These are phyloP conservation scores for Lasiosphaeria ovina DNA, from an alignment of 495 filamentous ascomycete genomes.

Conservation along the genomic window DNA sequence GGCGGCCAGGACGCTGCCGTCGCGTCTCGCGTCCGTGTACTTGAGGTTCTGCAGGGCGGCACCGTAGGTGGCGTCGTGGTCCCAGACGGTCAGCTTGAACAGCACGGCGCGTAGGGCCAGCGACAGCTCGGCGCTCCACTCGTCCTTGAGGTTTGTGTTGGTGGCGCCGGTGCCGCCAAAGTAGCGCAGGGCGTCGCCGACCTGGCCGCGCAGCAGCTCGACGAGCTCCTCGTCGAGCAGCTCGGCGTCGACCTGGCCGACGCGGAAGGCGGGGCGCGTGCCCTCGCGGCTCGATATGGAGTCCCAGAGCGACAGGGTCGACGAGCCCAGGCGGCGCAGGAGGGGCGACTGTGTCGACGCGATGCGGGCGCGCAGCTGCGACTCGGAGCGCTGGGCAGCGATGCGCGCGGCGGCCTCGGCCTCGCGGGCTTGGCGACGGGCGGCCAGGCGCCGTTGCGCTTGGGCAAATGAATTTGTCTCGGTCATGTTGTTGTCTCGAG, in stretches of 20 bases:
- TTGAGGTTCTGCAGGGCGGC: conserved; percentile 86
- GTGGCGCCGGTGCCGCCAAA: conserved; percentile 56
- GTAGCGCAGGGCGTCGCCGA: conserved; percentile 86
- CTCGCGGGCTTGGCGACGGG: conserved; percentile 72
- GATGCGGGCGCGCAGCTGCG: conserved; percentile 55
- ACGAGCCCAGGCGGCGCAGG: conserved; percentile 51
- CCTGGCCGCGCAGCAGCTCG: conserved; percentile 78
- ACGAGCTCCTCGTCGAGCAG: conserved; percentile 92
- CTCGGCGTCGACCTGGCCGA: conserved; percentile 96
- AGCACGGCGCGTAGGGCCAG: conserved; percentile 73
- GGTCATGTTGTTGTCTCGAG: conserved; percentile 49
- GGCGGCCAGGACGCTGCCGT: conserved; percentile 56
- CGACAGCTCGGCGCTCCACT: conserved; percentile 84
- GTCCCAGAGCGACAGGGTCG: conserved; percentile 64
- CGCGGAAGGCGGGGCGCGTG: conserved; percentile 81
- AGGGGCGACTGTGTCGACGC: conserved; percentile 65
- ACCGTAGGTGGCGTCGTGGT: conserved; percentile 91
- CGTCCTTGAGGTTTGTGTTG: conserved; percentile 52
- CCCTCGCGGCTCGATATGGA: conserved; percentile 71
- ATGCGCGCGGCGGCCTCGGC: conserved; percentile 55
- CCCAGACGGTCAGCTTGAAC: conserved; percentile 96
- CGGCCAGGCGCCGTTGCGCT: conserved; percentile 78
- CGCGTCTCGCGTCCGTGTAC: conserved; percentile 79
- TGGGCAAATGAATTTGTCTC: conserved; percentile 72
- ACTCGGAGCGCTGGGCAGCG: conserved; percentile 55